Evolutionary conservation across 805 yeast genomes (phyloP), one percentile per base, ranked within the genome.

Genomic region (Hanseniaspora lachancei): DNA sequence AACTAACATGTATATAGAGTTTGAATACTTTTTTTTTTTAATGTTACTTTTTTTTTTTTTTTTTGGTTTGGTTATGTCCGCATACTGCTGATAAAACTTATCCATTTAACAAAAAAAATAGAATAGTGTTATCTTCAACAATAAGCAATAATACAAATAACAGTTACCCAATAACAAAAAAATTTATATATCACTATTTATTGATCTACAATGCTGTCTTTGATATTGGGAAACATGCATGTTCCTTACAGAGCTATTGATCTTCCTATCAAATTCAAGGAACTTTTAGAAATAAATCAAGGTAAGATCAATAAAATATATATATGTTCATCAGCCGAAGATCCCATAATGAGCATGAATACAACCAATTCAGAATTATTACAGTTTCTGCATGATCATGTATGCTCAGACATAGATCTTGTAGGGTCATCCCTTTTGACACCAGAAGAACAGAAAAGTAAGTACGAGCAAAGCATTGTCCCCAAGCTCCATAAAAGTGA

Each of bases 161-260:
- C 35, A 32, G 13, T 35, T 18, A 47, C 21, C 36, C 36, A 29
- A n/a, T 20, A 34, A 34, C 29, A 38, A 43, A 18, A 38, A 34
- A 29, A 43, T 5, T 23, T 20, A 21, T 1, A 9, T 2, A 20
- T 10, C 10, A 8, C 13, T 40, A 21, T 23, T 20, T 6, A 40
- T 21, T 20, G 16, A 20, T 20, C 8, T 20, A 49, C 18, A 18
- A 84, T 85, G 93, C 73, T 85, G 47, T 72, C 84, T 24, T 72
- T 91, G 44, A 95, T 95, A 2, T 79, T 91, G 60, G 95, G 96
- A 10, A 97, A 91, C 66, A 75, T 91, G 1, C 88, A 83, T 67
- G 84, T 91, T 35, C 98, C 98, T 1, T 89, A 87, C 57, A 73
- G 96, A 60, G 86, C 91, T 10, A 73, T 78, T 29, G 89, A 74